phyloP scores from a whole-genome alignment of 306 rosid species.

The Hippophae tibetana region DNA sequence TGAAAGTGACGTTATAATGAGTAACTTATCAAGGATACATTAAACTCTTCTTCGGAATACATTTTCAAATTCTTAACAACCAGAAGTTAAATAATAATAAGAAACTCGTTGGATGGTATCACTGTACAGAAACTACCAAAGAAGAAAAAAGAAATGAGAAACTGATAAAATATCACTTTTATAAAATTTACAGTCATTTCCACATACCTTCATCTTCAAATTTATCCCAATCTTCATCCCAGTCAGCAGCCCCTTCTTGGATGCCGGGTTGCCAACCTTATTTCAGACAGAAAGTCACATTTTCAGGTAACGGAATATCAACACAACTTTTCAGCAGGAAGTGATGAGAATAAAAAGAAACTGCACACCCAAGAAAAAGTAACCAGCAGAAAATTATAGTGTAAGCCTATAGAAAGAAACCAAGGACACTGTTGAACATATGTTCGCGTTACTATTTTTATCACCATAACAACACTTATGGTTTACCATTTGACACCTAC shows the following conservation, averaged over 20 bases:
- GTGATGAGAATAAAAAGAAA: background rate
- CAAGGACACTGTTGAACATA: no score
- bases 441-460: no score
- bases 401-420: no score
- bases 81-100: slow-evolving; percentile 4
- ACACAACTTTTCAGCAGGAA: background rate
- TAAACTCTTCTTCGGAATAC: slow-evolving; percentile 1
- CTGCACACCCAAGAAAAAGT: slow-evolving; percentile 7
- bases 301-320: background rate
- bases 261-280: slow-evolving; percentile 96
- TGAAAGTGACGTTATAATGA: slow-evolving; percentile 27
- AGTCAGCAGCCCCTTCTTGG: slow-evolving; percentile 85
- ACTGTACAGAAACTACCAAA: background rate
- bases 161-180: background rate
- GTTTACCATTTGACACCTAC: no score
- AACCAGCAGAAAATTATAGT: background rate
- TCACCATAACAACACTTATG: no score
- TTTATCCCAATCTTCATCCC: slow-evolving; percentile 97
- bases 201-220: slow-evolving; percentile 85
- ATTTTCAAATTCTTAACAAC: background rate
- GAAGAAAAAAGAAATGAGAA: background rate
- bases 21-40: slow-evolving; percentile 10
- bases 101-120: background rate
- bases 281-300: slow-evolving; percentile 16
- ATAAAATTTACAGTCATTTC: slow-evolving; percentile 6